Evolutionary conservation across 768 basidiomycete genomes (phyloP).

Genomic region (Russula virescens): DNA sequence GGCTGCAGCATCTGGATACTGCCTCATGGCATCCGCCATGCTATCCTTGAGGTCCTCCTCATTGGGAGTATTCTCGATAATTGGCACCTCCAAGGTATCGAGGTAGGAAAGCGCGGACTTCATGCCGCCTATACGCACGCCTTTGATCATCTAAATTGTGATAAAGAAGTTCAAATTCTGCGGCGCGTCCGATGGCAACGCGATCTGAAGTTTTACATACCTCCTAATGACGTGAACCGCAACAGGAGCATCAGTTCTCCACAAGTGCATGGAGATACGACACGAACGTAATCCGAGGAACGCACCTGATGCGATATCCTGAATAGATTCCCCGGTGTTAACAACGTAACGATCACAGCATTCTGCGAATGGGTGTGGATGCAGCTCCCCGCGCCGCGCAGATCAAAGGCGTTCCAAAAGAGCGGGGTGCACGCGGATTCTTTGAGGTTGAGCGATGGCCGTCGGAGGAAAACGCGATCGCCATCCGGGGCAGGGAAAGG

Average conservation of each 20-base stretch:
- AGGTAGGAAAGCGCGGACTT: constrained; percentile 74
- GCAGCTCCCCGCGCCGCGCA: constrained; percentile 74
- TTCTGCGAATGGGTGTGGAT: constrained; percentile 91
- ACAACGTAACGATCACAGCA: constrained; percentile 81
- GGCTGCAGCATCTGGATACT: constrained; percentile 72
- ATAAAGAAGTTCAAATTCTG: neutral
- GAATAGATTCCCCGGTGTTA: constrained; percentile 67
- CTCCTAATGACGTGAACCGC: neutral
- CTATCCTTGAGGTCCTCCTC: constrained; percentile 87
- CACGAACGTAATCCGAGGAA: neutral
- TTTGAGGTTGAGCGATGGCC: constrained; percentile 64
- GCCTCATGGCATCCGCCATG: constrained; percentile 80
- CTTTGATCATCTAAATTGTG: constrained; percentile 80
- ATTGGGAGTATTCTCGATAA: constrained; percentile 87
- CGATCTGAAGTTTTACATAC: neutral
- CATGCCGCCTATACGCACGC: constrained; percentile 70
- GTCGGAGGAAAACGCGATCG: constrained; percentile 72
- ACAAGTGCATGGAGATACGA: too few relatives aligned
- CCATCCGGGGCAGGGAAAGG: constrained; percentile 68
- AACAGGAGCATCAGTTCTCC: too few relatives aligned
- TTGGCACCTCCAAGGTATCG: constrained; percentile 79
- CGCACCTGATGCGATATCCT: constrained; percentile 77
- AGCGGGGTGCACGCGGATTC: constrained; percentile 87
- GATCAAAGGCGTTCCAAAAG: constrained; percentile 88
- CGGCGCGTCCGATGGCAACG: neutral